Base-by-base conservation (phyloP, 176 grass and related monocot species). In the Leersia perrieri region DNA sequence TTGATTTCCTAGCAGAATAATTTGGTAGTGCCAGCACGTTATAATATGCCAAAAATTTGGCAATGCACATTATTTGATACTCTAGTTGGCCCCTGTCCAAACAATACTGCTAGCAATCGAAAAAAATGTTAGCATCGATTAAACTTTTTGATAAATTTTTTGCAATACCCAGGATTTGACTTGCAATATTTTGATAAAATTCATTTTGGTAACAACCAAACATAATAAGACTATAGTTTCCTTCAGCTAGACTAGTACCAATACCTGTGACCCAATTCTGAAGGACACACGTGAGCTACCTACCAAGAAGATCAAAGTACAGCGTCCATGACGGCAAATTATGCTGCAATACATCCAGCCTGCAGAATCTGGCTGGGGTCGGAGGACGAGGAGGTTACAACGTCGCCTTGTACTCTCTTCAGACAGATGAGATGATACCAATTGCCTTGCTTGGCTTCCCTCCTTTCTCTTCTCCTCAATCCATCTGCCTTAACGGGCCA, bases 351-450 rank as follows among this genome's bases (percentile, higher is more conserved):
- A 33, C 16, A 33, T 53, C 18, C 31, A 22, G 23, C 47, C 72
- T 74, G 72, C 49, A 20, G 41, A 68, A 30, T 31, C 66, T 14
- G 66, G 0, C 6, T 26, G 3, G 16, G 63, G 18, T 49, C 45
- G 20, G 3, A 11, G 60, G n/a, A n/a, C n/a, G n/a, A 78, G 26
- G 47, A 74, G 69, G 62, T 84, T 77, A 9, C 41, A 66, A 73
- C 42, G 58, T 86, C 76, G 41, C 23, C 75, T 4, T 73, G 83
- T 72, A 42, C 55, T 69, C 47, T 51, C 47, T 1, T 22, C 3
- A 0, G 28, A 36, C 63, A 30, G 23, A 57, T 9, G 20, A 36
- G 33, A n/a, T 18, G 9, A 53, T 18, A 63, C 38, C 13, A 73
- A 22, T 39, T 18, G 18, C 4, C 18, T 51, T 4, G 1, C 5